Evolutionary conservation across 2,329 filamentous ascomycete genomes (phyloP).

Genomic region (Pezicula rhizophila): DNA sequence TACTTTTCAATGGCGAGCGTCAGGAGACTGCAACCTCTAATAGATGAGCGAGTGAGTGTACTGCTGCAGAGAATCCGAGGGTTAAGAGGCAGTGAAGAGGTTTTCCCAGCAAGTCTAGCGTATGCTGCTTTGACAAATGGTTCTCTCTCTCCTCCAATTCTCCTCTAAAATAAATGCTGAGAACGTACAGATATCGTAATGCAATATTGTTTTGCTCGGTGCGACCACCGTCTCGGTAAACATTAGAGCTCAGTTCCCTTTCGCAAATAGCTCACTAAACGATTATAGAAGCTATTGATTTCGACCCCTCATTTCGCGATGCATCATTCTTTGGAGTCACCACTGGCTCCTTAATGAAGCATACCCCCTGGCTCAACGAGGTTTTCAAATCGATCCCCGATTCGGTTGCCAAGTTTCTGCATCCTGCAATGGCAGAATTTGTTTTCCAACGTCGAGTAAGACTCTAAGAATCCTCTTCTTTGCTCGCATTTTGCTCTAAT

Average conservation of each 20-base stretch:
- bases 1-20: conserved; percentile 6
- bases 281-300: conserved; percentile 11
- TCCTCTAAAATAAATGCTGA: background rate
- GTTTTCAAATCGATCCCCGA: conserved; percentile 12
- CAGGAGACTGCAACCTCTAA: conserved; percentile 3
- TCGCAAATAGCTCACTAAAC: background rate
- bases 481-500: background rate
- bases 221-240: conserved; percentile 3
- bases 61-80: conserved; percentile 3
- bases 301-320: conserved; percentile 14
- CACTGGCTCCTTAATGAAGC: conserved; percentile 9
- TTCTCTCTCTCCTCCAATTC: too few relatives aligned
- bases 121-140: conserved; percentile 8
- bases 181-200: conserved; percentile 17
- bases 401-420: conserved; percentile 2
- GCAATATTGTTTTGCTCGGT: conserved; percentile 18
- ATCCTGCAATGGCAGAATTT: conserved; percentile 8
- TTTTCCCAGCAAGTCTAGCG: conserved; percentile 2
- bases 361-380: conserved; percentile 9
- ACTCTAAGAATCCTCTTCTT: background rate
- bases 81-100: background rate
- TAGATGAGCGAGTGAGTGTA: conserved; percentile 5
- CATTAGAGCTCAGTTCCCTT: background rate
- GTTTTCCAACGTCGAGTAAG: conserved; percentile 7
- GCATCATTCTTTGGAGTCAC: conserved; percentile 11